Conservation (phyloP, 306 rosid species). For the Vigna unguiculata region DNA sequence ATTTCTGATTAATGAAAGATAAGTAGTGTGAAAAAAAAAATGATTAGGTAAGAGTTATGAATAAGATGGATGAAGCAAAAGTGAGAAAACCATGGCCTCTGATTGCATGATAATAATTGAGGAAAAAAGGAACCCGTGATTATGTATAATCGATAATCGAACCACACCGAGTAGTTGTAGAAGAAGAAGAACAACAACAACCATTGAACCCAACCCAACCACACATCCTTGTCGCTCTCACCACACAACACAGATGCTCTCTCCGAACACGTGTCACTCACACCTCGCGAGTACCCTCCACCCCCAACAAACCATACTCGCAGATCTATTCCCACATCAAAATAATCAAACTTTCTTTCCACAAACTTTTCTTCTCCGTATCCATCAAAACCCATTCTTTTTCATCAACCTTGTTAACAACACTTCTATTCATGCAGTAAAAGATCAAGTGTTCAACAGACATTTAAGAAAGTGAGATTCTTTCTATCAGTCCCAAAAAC, state of each 20-base stretch:
- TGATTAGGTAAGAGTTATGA: not conserved
- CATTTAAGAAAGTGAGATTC: too few relatives aligned
- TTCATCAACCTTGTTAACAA: too few relatives aligned
- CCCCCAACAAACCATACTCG: constrained; percentile 21
- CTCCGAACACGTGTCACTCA: constrained; percentile 55
- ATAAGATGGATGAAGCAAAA: not conserved
- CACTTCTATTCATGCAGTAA: too few relatives aligned
- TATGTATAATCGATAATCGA: not conserved
- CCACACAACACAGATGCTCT: constrained; percentile 41
- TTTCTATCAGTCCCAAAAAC: too few relatives aligned
- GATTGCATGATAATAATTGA: constrained; percentile 48
- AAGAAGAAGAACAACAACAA: not conserved
- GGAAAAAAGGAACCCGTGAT: not conserved
- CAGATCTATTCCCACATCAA: constrained; percentile 8
- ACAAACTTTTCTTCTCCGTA: too few relatives aligned
- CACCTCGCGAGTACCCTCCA: constrained; percentile 27
- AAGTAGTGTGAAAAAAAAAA: too few relatives aligned
- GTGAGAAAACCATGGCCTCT: constrained; percentile 22
- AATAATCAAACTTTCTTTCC: too few relatives aligned
- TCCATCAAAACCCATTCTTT: too few relatives aligned
- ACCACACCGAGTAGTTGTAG: not conserved
- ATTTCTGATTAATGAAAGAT: too few relatives aligned
- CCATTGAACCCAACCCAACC: constrained; percentile 7
- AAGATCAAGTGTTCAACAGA: too few relatives aligned
- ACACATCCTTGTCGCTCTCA: constrained; percentile 33